Base-by-base conservation (phyloP, 2,329 filamentous ascomycete species). In the Fusarium cicatricum region DNA sequence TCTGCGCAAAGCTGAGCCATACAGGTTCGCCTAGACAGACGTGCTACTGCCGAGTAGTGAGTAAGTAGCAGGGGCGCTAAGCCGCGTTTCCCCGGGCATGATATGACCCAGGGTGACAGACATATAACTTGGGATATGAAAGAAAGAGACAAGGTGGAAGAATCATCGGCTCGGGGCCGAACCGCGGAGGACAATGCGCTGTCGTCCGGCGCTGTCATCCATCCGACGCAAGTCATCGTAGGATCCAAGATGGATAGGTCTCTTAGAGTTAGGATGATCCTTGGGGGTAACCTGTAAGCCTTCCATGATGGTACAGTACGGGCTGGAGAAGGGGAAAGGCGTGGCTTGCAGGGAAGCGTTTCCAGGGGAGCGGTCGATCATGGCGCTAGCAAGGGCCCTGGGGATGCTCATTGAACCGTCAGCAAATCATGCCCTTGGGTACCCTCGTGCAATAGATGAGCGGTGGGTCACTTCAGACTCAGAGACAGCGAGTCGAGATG, bases 341-440 rank as follows among this genome's bases (percentile, higher is more conserved):
- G 46, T 68, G 60, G 52, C 55, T 47, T 53, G 21, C 60, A 64
- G 48, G 60, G 58, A 49, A 58, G 12, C 2, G 11, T 34, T 10
- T 44, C 37, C 65, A 64, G 55, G 65, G 60, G 50, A 48, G 21
- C 37, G 28, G 65, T 62, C 67, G 65, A 68, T 68, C 65, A 61
- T 47, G 3, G 5, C 53, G 50, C 65, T 67, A 68, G 65, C 40
- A 53, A 8, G 63, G 60, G 28, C 23, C 23, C 23, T 10, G 5
- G 23, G 23, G 23, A 26, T 26, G 23, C 23, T 10, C 23, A 26
- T 26, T 26, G 6, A 26, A 26, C 23, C 23, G 23, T 10, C 23
- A 26, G 23, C 23, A 26, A 26, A 26, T 26, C 5, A 26, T 26
- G 23, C 23, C 23, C 23, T n/a, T 26, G 34, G 39, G 36, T 34